phyloP scores from a whole-genome alignment of 192 early-diverging fungal genomes.

The Backusella sp. region DNA sequence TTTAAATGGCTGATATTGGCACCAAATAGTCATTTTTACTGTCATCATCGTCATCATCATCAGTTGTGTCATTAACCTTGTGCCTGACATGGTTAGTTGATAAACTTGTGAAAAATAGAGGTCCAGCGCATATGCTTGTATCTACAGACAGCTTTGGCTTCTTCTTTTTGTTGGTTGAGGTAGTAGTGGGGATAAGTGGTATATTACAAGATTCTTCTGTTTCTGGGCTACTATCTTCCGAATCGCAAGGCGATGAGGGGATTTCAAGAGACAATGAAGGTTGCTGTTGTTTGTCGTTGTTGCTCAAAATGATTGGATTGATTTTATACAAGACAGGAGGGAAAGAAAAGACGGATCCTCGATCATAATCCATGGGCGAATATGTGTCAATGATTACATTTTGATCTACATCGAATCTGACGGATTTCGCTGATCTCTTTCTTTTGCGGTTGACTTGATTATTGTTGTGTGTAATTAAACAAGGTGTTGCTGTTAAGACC shows the following conservation, averaged over 20 bases:
- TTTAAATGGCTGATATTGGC: slow-evolving; percentile 14
- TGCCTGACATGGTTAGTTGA: slow-evolving; percentile 26
- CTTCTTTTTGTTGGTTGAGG: slow-evolving; percentile 16
- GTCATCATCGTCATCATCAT: background rate
- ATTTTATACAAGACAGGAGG: slow-evolving; percentile 25
- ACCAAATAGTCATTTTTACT: slow-evolving; percentile 16
- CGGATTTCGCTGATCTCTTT: slow-evolving; percentile 17
- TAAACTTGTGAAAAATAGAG: slow-evolving; percentile 25
- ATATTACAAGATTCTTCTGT: background rate
- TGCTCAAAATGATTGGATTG: slow-evolving; percentile 14
- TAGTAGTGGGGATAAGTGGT: background rate
- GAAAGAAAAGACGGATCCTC: slow-evolving; percentile 18
- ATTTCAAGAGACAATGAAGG: slow-evolving; percentile 12
- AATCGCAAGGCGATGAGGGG: background rate
- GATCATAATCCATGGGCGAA: slow-evolving; percentile 28
- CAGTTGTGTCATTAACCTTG: slow-evolving; percentile 1
- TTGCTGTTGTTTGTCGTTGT: background rate
- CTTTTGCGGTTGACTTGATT: background rate
- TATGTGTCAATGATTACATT: slow-evolving; percentile 22
- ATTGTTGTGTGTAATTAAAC: slow-evolving; percentile 1
- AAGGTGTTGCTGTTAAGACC: background rate
- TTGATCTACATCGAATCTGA: slow-evolving; percentile 22
- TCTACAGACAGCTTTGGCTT: slow-evolving; percentile 26
- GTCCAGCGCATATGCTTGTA: slow-evolving; percentile 19
- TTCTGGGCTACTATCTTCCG: slow-evolving; percentile 14